Percentiles rank a stretch among this genome's conserved stretches.
Conservation (phyloP, 345 rosid genomes). For the Boechera stricta region DNA sequence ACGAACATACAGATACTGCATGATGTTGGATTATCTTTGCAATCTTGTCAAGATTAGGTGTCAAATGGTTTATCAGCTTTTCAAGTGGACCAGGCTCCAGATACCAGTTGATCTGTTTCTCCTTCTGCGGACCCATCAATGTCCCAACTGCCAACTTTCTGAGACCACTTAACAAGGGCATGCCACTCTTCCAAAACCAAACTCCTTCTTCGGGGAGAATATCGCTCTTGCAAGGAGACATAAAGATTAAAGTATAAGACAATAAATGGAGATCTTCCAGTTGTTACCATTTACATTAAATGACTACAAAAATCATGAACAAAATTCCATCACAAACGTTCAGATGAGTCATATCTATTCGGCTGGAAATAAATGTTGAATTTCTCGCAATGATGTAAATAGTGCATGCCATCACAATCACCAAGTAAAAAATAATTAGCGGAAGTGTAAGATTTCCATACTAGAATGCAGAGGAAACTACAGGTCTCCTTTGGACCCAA, state of each 20-base stretch:
- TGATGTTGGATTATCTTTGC: slow-evolving; percentile 87
- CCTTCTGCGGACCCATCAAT: slow-evolving; percentile 83
- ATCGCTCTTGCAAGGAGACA: slow-evolving; percentile 71
- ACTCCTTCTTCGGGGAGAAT: slow-evolving; percentile 89
- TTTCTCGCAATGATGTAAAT: not conserved
- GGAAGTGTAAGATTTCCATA: slow-evolving; percentile 50
- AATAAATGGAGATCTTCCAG: slow-evolving; percentile 19
- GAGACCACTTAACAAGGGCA: slow-evolving; percentile 88
- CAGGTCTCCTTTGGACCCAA: slow-evolving; percentile 98
- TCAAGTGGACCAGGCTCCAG: slow-evolving; percentile 69
- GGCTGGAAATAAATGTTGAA: slow-evolving; percentile 22
- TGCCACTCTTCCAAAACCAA: slow-evolving; percentile 92
- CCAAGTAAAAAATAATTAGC: slow-evolving; percentile 32
- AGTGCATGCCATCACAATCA: slow-evolving; percentile 23
- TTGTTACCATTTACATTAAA: slow-evolving; percentile 19
- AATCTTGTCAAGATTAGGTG: slow-evolving; percentile 85
- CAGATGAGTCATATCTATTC: slow-evolving; percentile 14
- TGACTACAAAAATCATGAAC: slow-evolving; percentile 22
- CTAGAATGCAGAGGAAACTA: slow-evolving; percentile 91
- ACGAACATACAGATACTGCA: slow-evolving; percentile 83
- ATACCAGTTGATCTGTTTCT: slow-evolving; percentile 87
- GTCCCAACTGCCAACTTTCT: slow-evolving; percentile 88
- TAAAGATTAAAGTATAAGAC: slow-evolving; percentile 25
- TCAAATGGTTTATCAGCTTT: slow-evolving; percentile 77
- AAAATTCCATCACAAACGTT: slow-evolving; percentile 16